A percentile compares a stretch with the other conserved stretches of the same genome.
phyloP scores from a whole-genome alignment of 2,329 filamentous ascomycete genomes.

The Kalmusia sp. region DNA sequence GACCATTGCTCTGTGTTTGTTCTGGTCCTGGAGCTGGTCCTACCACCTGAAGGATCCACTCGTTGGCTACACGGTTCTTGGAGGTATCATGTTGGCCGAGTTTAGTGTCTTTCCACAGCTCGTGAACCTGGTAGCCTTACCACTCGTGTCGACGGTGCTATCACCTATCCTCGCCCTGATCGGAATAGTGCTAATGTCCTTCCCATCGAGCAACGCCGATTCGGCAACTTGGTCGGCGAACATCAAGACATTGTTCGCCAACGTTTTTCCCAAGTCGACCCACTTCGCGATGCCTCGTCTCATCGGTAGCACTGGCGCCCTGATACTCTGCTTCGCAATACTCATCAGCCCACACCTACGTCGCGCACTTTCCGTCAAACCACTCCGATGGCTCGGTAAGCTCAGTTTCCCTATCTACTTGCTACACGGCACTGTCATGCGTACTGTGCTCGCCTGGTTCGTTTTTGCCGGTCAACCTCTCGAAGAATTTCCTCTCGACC shows the following conservation, averaged over 20 bases:
- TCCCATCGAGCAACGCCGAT: background rate
- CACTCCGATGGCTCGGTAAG: constrained; percentile 4
- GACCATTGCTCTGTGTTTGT: background rate
- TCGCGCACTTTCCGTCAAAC: background rate
- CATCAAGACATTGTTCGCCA: background rate
- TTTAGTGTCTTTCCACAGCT: background rate
- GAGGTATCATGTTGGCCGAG: background rate
- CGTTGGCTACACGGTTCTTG: constrained; percentile 2
- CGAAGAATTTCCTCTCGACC: background rate
- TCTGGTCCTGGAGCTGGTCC: constrained; percentile 6
- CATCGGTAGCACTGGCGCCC: constrained; percentile 1
- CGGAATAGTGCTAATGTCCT: background rate
- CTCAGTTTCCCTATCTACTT: constrained; percentile 8
- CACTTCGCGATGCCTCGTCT: background rate
- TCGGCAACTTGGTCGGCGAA: background rate
- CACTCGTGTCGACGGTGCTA: background rate
- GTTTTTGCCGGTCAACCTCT: constrained; percentile 4
- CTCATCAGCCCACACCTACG: background rate
- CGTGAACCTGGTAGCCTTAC: background rate
- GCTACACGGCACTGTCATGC: constrained; percentile 5
- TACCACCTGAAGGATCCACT: background rate
- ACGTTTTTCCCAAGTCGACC: background rate
- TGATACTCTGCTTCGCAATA: constrained; percentile 1
- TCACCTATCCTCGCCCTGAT: background rate
- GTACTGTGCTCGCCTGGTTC: constrained; percentile 3